These are phyloP conservation scores for Hyphopichia buzzinii DNA, from an alignment of 1,139 yeast species.

Conservation along the genomic window DNA sequence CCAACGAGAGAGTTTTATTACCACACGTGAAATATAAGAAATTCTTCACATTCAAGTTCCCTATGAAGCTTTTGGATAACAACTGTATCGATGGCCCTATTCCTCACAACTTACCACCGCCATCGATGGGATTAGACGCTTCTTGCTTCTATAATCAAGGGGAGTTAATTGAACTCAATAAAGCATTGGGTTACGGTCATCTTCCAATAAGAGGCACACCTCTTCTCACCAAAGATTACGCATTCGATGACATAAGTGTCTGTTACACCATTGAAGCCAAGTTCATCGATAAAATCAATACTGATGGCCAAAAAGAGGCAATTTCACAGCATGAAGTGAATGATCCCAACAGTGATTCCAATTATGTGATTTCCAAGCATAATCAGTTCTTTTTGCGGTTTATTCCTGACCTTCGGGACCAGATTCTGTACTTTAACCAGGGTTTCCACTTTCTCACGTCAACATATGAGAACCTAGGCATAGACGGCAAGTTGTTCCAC, in stretches of 20 bases:
- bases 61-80: constrained; percentile 54
- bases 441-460: constrained; percentile 24
- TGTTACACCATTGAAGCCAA: constrained; percentile 45
- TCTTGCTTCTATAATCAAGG: constrained; percentile 39
- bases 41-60: constrained; percentile 63
- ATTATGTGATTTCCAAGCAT: constrained; percentile 38
- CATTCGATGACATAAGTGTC: constrained; percentile 42
- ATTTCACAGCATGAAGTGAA: constrained; percentile 39
- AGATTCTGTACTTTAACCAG: constrained; percentile 27
- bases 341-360: constrained; percentile 30
- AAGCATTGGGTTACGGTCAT: constrained; percentile 46
- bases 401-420: constrained; percentile 37
- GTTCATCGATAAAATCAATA: constrained; percentile 35
- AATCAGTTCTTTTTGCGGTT: constrained; percentile 41
- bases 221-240: constrained; percentile 38
- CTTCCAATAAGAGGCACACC: constrained; percentile 43
- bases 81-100: constrained; percentile 53
- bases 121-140: constrained; percentile 59
- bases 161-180: constrained; percentile 34
- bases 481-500: constrained; percentile 35
- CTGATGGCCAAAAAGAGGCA: constrained; percentile 23
- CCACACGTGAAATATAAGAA: constrained; percentile 59
- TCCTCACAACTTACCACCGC: constrained; percentile 61
- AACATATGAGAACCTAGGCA: constrained; percentile 29
- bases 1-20: constrained; percentile 46